Evolutionary conservation across 331 rosid species (phyloP), one percentile per base, ranked within the genome.

Genomic region (Quercus tomentella): DNA sequence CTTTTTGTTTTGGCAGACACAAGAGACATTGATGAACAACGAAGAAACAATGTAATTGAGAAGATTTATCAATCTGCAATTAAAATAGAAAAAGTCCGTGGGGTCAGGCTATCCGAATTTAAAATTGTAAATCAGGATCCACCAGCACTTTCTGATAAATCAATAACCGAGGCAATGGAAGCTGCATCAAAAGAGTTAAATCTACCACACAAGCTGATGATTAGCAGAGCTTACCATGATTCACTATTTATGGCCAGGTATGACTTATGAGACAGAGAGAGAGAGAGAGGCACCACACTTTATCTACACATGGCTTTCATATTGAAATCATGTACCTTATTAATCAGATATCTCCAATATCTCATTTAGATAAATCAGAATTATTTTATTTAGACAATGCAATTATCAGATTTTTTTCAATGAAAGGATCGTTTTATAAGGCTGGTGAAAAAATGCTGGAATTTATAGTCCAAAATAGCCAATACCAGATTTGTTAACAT

Each of bases 211-310:
- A 95, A 95, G 82, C 80, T 89, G 76, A 93, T 95, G 96, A 95
- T 93, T 69, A 93, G 99, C 80, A 86, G 99, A 84, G 99, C 99
- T 61, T 95, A 93, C 86, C 99, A 93, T 28, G 97, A 96, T 88
- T 87, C 99, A 14, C 80, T 96, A 82, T 95, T 93, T 82, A 93
- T 93, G 99, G 96, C 96, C 79, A 90, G 99, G 99, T 93, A 87
- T 35, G 52, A 49, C 55, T 55, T 70, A 43, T 58, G 72, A n/a
- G n/a, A n/a, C n/a, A n/a, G 66, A 23, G 25, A 80, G 73, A 8
- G 65, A 11, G 28, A 28, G 23, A 10, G 56, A 66, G 10, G 69
- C 69, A 22, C 14, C 43, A 63, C n/a, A 30, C 20, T 12, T 63
- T 28, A 16, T 63, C 41, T 15, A 18, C 12, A 15, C 43, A 28